Conservation (phyloP, 2,329 filamentous ascomycete species). For the Botrytis porri region DNA sequence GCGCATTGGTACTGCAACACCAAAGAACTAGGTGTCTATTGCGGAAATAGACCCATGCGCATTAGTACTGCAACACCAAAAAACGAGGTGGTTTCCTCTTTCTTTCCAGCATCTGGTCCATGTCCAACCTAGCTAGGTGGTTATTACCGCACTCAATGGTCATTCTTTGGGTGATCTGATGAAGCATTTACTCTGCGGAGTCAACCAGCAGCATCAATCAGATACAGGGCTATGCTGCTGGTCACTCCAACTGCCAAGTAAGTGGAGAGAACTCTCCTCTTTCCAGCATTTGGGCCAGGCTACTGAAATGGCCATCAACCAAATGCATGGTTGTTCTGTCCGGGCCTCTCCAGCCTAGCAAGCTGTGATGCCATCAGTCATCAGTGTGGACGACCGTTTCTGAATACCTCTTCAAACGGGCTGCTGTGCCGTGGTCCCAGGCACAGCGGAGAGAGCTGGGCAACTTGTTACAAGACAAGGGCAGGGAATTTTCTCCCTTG, state of each 20-base stretch:
- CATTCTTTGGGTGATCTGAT: not conserved
- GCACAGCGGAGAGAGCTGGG: not conserved
- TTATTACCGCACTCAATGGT: not conserved
- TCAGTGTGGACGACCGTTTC: not conserved
- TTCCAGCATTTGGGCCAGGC: conserved; percentile 55
- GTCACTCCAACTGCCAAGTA: conserved; percentile 71
- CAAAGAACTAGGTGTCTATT: conserved; percentile 99
- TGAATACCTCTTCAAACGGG: not conserved
- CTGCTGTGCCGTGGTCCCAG: not conserved
- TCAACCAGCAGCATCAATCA: not conserved
- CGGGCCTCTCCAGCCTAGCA: not conserved
- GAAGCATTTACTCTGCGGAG: not conserved
- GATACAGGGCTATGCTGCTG: not conserved
- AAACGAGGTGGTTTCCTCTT: conserved; percentile 62
- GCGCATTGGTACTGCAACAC: conserved; percentile 69
- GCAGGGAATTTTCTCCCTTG: not conserved
- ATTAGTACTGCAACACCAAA: conserved; percentile 97
- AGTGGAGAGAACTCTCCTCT: conserved; percentile 66
- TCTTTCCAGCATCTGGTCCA: not conserved
- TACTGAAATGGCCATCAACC: conserved; percentile 99
- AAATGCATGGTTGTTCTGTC: conserved; percentile 92
- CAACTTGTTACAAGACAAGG: not conserved
- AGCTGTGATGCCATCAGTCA: not conserved
- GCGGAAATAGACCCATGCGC: conserved; percentile 96
- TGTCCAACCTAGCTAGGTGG: not conserved